Conservation (phyloP, 1,284 basidiomycete species). For the Irpex lacteus region DNA sequence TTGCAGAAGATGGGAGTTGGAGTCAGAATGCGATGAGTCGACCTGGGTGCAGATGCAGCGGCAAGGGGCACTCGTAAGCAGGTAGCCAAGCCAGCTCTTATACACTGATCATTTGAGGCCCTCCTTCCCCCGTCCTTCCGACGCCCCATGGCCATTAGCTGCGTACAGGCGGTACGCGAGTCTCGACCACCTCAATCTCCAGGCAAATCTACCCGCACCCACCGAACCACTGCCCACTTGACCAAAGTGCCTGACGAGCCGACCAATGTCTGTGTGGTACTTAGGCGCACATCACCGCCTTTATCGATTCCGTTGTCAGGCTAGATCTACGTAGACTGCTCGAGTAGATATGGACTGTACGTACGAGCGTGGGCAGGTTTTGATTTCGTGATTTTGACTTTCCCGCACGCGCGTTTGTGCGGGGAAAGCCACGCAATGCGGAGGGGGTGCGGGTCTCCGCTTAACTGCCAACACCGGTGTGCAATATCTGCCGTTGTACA, state of each 20-base stretch:
- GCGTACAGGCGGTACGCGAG: not conserved
- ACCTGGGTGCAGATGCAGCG: not conserved
- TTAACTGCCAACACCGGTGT: slow-evolving; percentile 6
- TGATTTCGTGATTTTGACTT: not conserved
- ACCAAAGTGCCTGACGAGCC: slow-evolving; percentile 4
- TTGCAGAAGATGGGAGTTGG: not conserved
- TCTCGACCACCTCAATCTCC: not conserved
- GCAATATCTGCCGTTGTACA: too few relatives aligned
- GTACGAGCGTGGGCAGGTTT: too few relatives aligned
- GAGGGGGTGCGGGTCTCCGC: slow-evolving; percentile 8
- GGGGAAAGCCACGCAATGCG: slow-evolving; percentile 1
- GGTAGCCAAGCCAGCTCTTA: not conserved
- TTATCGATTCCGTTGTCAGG: not conserved
- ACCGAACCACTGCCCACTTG: not conserved
- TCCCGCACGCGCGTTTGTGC: not conserved
- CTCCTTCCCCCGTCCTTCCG: not conserved
- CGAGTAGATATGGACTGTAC: too few relatives aligned
- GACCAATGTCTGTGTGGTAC: slow-evolving; percentile 1
- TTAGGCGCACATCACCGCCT: slow-evolving; percentile 9
- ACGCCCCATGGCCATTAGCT: not conserved
- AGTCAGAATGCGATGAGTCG: not conserved
- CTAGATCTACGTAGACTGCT: not conserved
- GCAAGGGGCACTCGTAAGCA: not conserved
- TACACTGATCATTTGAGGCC: not conserved
- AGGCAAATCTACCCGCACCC: not conserved